Percentiles rank a stretch among this genome's conserved stretches.
Evolutionary conservation across 805 yeast genomes (phyloP).

Genomic region (Yarrowia sp.): DNA sequence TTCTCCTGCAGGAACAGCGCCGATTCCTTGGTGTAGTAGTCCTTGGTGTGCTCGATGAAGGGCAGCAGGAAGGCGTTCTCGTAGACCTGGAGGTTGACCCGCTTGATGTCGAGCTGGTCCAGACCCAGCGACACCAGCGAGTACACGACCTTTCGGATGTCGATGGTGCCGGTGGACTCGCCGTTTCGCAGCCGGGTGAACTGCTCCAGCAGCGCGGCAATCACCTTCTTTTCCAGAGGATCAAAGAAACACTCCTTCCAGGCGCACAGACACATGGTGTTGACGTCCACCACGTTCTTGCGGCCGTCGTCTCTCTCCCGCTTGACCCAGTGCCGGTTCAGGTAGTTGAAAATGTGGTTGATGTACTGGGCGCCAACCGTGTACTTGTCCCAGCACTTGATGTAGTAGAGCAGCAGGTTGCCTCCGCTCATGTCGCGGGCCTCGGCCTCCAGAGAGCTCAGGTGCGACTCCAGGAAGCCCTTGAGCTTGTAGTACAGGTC

Average conservation of each 20-base stretch:
- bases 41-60: conserved; percentile 65
- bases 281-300: conserved; percentile 87
- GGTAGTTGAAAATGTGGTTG: conserved; percentile 92
- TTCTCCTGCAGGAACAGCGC: conserved; percentile 68
- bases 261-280: conserved; percentile 81
- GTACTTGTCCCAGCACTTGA: conserved; percentile 85
- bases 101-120: conserved; percentile 87
- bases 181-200: conserved; percentile 82
- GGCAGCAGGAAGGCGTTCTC: conserved; percentile 76
- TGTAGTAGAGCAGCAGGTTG: conserved; percentile 80
- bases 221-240: conserved; percentile 64
- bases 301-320: conserved; percentile 95
- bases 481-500: conserved; percentile 81
- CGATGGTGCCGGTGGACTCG: conserved; percentile 69
- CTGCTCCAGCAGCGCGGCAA: conserved; percentile 74
- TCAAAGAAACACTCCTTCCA: conserved; percentile 88
- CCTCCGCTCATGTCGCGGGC: conserved; percentile 60
- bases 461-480: conserved; percentile 66
- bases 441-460: conserved; percentile 45
- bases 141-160: conserved; percentile 75
- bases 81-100: conserved; percentile 82
- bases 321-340: conserved; percentile 97
- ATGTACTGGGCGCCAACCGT: conserved; percentile 90
- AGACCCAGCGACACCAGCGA: conserved; percentile 91
- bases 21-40: conserved; percentile 73